Base-by-base conservation (phyloP, 495 filamentous ascomycete genomes). In the Penicillium cinerascens region DNA sequence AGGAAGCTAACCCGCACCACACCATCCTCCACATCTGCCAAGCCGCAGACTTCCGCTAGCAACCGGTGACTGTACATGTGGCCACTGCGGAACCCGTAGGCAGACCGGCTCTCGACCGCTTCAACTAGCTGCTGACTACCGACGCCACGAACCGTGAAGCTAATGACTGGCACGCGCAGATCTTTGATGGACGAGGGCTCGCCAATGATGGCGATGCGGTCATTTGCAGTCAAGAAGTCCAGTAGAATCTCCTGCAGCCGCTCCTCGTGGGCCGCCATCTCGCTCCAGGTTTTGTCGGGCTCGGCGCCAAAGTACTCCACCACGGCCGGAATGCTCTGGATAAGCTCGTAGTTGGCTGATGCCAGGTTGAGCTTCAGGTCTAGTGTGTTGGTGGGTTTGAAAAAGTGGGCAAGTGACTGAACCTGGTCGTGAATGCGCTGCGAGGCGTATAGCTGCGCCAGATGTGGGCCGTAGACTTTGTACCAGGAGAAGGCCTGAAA, bases 391-490 rank as follows among this genome's bases (percentile, higher is more conserved):
- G 66, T 68, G 6, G 78, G 66, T 25, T 89, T 87, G 71, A 90
- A 90, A 65, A 75, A 87, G 66, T 89, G 86, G 6, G 78, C 83
- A 3, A 89, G 68, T 0, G 78, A 76, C 18, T 55, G 58, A 49
- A 88, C 70, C 27, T 72, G 60, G 35, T 72, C 57, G 47, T 80
- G 78, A 4, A 81, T 59, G 20, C 60, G 66, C 11, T 60, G 59
- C 5, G 64, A 54, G 37, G 80, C 84, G 63, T 88, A 91, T 5
- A 91, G 75, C 54, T 83, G 73, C 1, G 86, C 74, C 16, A 89
- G 71, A 54, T 89, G 87, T 3, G 87, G 87, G 0, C 85, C 87
- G 64, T 83, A 89, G 20, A 87, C 83, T 66, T 90, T 88, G 67
- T 89, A 88, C 73, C 87, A 91, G 2, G 77, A 82, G 56, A 89